These are phyloP conservation scores for Syncephalastrum sp. DNA, from an alignment of 371 early-diverging fungal species.

Conservation along the genomic window DNA sequence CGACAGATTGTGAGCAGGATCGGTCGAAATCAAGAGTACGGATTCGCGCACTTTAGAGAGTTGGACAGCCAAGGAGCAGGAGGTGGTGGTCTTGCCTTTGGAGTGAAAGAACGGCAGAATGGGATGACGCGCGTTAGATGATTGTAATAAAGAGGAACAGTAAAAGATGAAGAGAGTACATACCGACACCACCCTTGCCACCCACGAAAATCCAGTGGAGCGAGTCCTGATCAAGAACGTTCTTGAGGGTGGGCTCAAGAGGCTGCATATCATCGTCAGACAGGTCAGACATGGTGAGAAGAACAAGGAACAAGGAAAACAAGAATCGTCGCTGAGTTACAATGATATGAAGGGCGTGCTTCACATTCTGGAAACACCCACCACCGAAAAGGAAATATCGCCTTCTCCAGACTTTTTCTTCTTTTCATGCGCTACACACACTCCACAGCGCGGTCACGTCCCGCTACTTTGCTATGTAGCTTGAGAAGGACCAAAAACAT, in stretches of 20 bases:
- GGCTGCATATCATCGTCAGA: slow-evolving; percentile 65
- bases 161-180: slow-evolving; percentile 29
- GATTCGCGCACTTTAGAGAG: slow-evolving; percentile 89
- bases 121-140: background rate
- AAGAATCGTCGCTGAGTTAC: background rate
- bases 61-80: slow-evolving; percentile 89
- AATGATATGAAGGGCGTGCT: background rate
- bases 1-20: slow-evolving; percentile 98
- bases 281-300: slow-evolving; percentile 42
- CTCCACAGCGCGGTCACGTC: too few species aligned
- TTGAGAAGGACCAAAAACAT: too few species aligned
- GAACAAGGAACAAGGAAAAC: slow-evolving; percentile 5
- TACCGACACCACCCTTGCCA: slow-evolving; percentile 99
- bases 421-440: too few species aligned
- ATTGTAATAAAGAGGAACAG: slow-evolving; percentile 6
- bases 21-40: slow-evolving; percentile 96
- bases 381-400: too few species aligned
- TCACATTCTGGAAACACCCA: too few species aligned
- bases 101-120: background rate
- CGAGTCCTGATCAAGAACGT: slow-evolving; percentile 92
- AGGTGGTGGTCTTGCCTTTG: slow-evolving; percentile 67
- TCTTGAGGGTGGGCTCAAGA: slow-evolving; percentile 85
- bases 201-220: slow-evolving; percentile 98
- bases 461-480: too few species aligned
- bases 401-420: too few species aligned